These are phyloP conservation scores for Penicillium sp. DNA, from an alignment of 2,329 filamentous ascomycete species.

Conservation along the genomic window DNA sequence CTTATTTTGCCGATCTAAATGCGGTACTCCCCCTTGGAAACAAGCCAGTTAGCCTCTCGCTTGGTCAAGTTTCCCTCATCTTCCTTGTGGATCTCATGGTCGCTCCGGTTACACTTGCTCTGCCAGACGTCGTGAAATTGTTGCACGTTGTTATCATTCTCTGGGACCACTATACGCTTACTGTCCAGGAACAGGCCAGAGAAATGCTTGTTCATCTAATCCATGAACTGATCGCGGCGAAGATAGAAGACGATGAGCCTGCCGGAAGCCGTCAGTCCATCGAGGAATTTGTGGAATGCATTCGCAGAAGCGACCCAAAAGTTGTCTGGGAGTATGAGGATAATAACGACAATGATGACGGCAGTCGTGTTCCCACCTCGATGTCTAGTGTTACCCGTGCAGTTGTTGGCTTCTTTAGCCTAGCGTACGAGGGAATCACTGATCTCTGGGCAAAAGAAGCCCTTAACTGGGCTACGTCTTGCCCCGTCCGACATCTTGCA, in stretches of 20 bases:
- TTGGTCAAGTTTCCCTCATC: slow-evolving; percentile 91
- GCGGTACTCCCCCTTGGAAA: slow-evolving; percentile 82
- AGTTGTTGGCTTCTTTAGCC: slow-evolving; percentile 82
- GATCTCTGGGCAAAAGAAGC: slow-evolving; percentile 91
- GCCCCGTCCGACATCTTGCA: slow-evolving; percentile 90
- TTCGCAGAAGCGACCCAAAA: slow-evolving; percentile 80
- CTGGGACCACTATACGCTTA: slow-evolving; percentile 95
- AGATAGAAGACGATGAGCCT: slow-evolving; percentile 72
- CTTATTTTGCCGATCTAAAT: slow-evolving; percentile 86
- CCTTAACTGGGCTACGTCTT: slow-evolving; percentile 94
- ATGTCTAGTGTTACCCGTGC: slow-evolving; percentile 86
- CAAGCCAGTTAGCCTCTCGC: slow-evolving; percentile 88
- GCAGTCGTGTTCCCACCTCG: slow-evolving; percentile 79
- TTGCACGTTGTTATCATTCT: slow-evolving; percentile 90
- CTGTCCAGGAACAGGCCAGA: slow-evolving; percentile 94
- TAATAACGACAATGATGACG: slow-evolving; percentile 78
- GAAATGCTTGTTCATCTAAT: slow-evolving; percentile 99
- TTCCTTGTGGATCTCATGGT: slow-evolving; percentile 96
- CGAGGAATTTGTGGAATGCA: slow-evolving; percentile 84
- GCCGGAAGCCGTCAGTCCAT: slow-evolving; percentile 74
- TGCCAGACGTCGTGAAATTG: slow-evolving; percentile 81
- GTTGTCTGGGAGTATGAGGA: slow-evolving; percentile 97
- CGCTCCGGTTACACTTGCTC: slow-evolving; percentile 78
- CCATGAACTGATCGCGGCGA: slow-evolving; percentile 87
- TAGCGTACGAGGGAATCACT: slow-evolving; percentile 83